Evolutionary conservation across 495 filamentous ascomycete species (phyloP).

Genomic region (Xylaria telfairii): DNA sequence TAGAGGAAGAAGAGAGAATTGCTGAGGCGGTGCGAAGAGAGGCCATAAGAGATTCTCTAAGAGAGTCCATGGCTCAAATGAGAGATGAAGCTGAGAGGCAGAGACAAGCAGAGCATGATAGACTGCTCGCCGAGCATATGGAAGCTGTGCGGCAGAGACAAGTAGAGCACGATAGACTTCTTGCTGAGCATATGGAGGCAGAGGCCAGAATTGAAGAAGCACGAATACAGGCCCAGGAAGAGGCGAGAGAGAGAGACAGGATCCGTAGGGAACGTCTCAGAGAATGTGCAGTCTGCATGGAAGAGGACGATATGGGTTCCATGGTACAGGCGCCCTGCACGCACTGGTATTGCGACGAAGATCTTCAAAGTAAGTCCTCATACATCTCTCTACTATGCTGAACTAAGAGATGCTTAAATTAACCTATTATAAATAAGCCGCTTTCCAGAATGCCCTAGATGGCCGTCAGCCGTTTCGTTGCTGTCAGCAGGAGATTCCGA

Average conservation of each 20-base stretch:
- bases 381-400: background rate
- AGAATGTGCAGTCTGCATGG: conserved; percentile 11
- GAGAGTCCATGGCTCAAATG: background rate
- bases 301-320: background rate
- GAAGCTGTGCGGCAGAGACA: conserved; percentile 4
- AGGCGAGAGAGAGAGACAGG: background rate
- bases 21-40: background rate
- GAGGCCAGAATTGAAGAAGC: background rate
- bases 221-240: background rate
- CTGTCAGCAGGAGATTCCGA: background rate
- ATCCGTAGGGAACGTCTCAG: conserved; percentile 1
- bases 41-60: background rate
- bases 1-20: conserved; percentile 7
- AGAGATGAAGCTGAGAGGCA: conserved; percentile 8
- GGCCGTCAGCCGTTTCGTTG: background rate
- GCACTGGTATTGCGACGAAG: conserved; percentile 7
- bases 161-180: conserved; percentile 3
- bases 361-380: conserved; percentile 8
- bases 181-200: background rate
- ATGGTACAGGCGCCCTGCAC: conserved; percentile 3
- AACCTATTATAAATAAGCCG: background rate
- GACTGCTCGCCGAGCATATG: background rate
- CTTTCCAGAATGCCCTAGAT: background rate
- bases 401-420: background rate
- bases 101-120: background rate